These are phyloP conservation scores for Rhododendron williamsianum DNA, from an alignment of 148 eudicot species.

Conservation along the genomic window DNA sequence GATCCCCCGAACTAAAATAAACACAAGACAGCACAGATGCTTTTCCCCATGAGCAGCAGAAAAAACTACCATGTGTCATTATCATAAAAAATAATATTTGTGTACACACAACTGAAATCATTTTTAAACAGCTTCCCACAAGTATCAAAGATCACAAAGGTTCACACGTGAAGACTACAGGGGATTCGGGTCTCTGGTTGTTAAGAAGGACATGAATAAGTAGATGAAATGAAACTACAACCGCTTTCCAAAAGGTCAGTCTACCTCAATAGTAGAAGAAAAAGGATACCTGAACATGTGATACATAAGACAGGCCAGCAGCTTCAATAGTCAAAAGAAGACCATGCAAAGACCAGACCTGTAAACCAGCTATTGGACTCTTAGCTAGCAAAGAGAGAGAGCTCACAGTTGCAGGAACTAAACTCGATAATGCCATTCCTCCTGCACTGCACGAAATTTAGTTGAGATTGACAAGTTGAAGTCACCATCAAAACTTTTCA, in stretches of 20 bases:
- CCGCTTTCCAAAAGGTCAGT: not conserved
- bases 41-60: not conserved
- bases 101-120: not conserved
- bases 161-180: not conserved
- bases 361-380: slow-evolving; percentile 65
- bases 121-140: not conserved
- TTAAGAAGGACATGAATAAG: not conserved
- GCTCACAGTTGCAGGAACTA: slow-evolving; percentile 92
- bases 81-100: not conserved
- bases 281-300: slow-evolving; percentile 83
- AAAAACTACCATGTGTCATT: not conserved
- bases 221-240: not conserved
- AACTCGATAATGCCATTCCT: slow-evolving; percentile 91
- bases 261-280: not conserved
- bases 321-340: slow-evolving; percentile 94
- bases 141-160: not conserved
- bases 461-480: slow-evolving; percentile 12
- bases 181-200: not conserved
- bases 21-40: not conserved
- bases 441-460: slow-evolving; percentile 76
- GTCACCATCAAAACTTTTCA: not conserved
- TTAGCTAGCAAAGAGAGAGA: slow-evolving; percentile 73
- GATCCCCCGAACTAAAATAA: not conserved
- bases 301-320: slow-evolving; percentile 85
- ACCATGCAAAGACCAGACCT: slow-evolving; percentile 92